These are phyloP conservation scores for Trametes sp. DNA, from an alignment of 1,284 basidiomycete species.

Conservation along the genomic window DNA sequence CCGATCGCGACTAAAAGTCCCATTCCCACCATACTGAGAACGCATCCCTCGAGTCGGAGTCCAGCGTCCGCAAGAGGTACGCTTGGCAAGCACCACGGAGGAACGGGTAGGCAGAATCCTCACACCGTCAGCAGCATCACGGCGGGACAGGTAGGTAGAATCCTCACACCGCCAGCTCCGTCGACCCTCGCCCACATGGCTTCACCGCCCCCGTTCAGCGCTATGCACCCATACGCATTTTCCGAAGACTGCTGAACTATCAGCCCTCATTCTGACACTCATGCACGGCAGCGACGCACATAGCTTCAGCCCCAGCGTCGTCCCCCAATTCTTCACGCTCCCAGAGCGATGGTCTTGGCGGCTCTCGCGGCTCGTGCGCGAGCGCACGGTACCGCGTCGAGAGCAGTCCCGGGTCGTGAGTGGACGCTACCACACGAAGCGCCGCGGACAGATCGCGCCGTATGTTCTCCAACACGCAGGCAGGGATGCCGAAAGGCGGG, in stretches of 20 bases:
- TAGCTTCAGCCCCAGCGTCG: background rate
- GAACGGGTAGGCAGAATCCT: background rate
- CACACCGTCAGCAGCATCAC: too few relatives aligned
- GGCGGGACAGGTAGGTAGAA: too few relatives aligned
- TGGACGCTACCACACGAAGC: constrained; percentile 1
- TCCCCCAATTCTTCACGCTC: background rate
- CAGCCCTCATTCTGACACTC: too few relatives aligned
- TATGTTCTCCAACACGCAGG: background rate
- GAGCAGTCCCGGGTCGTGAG: background rate
- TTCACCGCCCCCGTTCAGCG: too few relatives aligned
- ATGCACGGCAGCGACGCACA: too few relatives aligned
- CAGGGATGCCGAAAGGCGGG: background rate
- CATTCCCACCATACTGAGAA: background rate
- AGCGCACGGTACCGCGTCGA: background rate
- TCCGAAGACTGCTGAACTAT: too few relatives aligned
- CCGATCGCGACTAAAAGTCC: background rate
- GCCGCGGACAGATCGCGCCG: background rate
- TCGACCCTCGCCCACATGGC: too few relatives aligned
- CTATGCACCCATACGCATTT: too few relatives aligned
- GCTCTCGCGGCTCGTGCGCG: background rate
- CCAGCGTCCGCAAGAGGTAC: background rate
- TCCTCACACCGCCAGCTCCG: too few relatives aligned
- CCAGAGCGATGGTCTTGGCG: background rate
- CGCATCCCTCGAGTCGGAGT: background rate
- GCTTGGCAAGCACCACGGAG: background rate